Percentiles rank a stretch among this genome's conserved stretches.
Conservation (phyloP, 163 green algal genomes). For the Smithsoniella earleae region DNA sequence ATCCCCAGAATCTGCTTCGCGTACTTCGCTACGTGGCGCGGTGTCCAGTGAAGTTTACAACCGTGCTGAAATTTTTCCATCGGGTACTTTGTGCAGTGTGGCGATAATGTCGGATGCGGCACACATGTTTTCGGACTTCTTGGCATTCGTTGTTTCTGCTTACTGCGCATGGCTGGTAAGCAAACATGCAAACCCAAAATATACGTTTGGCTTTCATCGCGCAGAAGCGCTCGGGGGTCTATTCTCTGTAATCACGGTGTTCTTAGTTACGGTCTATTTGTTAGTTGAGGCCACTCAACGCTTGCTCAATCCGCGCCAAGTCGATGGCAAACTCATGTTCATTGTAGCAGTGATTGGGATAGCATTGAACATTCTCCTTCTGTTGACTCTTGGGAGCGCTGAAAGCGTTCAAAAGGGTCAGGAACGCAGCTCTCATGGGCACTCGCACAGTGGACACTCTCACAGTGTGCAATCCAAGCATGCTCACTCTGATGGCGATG, state of each 20-base stretch:
- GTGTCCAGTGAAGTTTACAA: background rate
- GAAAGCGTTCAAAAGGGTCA: background rate
- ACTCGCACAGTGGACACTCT: no score
- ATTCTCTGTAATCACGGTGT: constrained; percentile 71
- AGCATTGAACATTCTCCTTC: constrained; percentile 72
- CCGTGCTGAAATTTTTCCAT: background rate
- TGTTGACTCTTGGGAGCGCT: constrained; percentile 50
- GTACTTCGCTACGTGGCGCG: no score
- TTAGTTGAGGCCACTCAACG: constrained; percentile 77
- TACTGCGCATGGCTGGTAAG: constrained; percentile 59
- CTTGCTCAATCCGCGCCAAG: constrained; percentile 52
- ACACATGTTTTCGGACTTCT: constrained; percentile 86
- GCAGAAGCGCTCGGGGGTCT: constrained; percentile 77
- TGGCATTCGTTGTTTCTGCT: constrained; percentile 69
- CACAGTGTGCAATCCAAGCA: no score
- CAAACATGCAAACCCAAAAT: constrained; percentile 44
- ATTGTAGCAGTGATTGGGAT: constrained; percentile 68
- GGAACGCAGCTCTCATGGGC: constrained; percentile 20
- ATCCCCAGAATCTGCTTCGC: background rate
- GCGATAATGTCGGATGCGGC: constrained; percentile 90
- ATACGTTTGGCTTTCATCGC: constrained; percentile 80
- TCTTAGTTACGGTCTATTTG: constrained; percentile 76
- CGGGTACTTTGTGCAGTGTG: constrained; percentile 64
- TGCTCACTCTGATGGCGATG: no score
- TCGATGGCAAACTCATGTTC: constrained; percentile 87